Evolutionary conservation across 2,329 filamentous ascomycete species (phyloP).

Genomic region (Verticillium klebahnii): DNA sequence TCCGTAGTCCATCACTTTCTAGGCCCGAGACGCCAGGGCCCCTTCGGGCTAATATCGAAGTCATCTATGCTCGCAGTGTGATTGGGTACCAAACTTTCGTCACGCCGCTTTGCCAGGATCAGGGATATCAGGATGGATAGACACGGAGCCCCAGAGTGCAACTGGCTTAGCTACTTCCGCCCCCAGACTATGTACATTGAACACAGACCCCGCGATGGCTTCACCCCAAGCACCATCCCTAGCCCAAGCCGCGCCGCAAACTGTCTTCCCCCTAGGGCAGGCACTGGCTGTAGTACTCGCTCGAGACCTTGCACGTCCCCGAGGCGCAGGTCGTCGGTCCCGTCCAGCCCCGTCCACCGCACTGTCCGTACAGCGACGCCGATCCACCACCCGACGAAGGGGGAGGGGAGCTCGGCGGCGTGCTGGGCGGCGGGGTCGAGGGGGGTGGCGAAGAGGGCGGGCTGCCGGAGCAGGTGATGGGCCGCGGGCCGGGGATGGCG

Average conservation of each 20-base stretch:
- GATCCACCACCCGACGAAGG: constrained; percentile 5
- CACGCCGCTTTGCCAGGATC: not conserved
- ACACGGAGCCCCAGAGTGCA: not conserved
- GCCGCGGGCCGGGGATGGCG: not conserved
- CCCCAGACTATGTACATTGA: not conserved
- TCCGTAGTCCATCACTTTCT: not conserved
- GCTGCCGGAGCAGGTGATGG: not conserved
- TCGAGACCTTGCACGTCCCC: constrained; percentile 21
- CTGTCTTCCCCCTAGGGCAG: constrained; percentile 1
- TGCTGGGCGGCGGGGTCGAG: not conserved
- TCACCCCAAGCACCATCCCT: not conserved
- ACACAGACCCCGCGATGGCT: not conserved
- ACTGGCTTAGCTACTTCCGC: not conserved
- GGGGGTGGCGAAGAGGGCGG: constrained; percentile 1
- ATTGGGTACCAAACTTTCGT: not conserved
- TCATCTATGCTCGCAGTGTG: not conserved
- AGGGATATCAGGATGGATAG: not conserved
- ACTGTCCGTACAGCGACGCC: constrained; percentile 17
- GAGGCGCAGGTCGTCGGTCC: constrained; percentile 19
- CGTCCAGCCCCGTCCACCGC: constrained; percentile 17
- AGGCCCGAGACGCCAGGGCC: not conserved
- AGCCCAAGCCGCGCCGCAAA: not conserved
- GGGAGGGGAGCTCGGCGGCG: constrained; percentile 3
- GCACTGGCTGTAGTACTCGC: constrained; percentile 23
- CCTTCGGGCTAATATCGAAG: not conserved